A percentile compares a stretch with the other conserved stretches of the same genome.
Evolutionary conservation across 2,329 filamentous ascomycete genomes (phyloP).

Genomic region (Onygenales sp.): DNA sequence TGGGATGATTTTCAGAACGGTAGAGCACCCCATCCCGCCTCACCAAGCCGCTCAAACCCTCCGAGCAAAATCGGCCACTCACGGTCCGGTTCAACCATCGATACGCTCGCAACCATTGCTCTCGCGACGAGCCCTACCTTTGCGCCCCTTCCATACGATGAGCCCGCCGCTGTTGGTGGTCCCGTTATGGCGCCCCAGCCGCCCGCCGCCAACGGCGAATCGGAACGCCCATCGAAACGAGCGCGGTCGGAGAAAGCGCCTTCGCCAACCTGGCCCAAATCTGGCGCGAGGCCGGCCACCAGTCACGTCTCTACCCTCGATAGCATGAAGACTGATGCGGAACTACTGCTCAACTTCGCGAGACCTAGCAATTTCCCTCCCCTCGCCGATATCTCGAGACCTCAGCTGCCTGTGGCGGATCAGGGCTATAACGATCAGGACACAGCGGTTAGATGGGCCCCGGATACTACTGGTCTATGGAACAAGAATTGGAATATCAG

Average conservation of each 20-base stretch:
- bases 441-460: constrained; percentile 2
- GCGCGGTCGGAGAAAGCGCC: constrained; percentile 49
- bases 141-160: constrained; percentile 23
- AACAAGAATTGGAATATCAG: constrained; percentile 1
- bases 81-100: constrained; percentile 37
- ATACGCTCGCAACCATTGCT: constrained; percentile 42
- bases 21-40: not conserved
- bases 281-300: constrained; percentile 18
- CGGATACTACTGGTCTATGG: not conserved
- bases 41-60: constrained; percentile 10
- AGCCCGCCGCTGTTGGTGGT: constrained; percentile 16
- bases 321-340: constrained; percentile 38
- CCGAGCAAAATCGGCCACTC: constrained; percentile 26
- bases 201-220: constrained; percentile 18
- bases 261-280: constrained; percentile 28
- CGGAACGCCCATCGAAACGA: constrained; percentile 48
- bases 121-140: constrained; percentile 40
- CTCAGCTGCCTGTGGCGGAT: constrained; percentile 15
- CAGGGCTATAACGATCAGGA: constrained; percentile 21
- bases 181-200: constrained; percentile 17
- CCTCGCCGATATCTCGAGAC: constrained; percentile 1
- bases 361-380: constrained; percentile 28
- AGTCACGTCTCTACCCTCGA: constrained; percentile 20
- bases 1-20: constrained; percentile 10
- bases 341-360: constrained; percentile 38